Evolutionary conservation across 2,329 filamentous ascomycete genomes (phyloP), one percentile per base, ranked within the genome.

Genomic region (Colletotrichum scovillei): DNA sequence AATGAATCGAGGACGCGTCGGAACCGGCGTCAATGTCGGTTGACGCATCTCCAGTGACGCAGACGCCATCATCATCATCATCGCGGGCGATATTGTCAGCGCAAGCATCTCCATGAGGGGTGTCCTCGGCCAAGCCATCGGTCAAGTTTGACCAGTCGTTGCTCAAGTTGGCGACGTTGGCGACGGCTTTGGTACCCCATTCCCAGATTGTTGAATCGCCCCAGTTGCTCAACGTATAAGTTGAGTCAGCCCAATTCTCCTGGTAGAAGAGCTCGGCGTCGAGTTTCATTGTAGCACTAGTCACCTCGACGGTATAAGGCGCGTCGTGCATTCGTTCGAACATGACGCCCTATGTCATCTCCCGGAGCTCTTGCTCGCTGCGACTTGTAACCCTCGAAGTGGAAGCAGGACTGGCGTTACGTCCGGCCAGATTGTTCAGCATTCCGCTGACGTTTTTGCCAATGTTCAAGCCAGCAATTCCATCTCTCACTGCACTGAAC

Each of bases 361-460:
- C 83, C 76, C 81, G 80, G 78, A 86, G 80, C 79, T 86, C 84
- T 76, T 85, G 81, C 68, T 85, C 83, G 75, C 78, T 79, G 75
- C 77, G 80, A 76, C 52, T 59, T 66, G 60, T 63, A 63, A 71
- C 32, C 46, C 56, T 70, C 57, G 56, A 68, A 8, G 75, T 69
- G 74, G 75, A 53, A 73, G 74, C 55, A 72, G 74, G 32, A 72
- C 76, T 46, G 75, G 32, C 75, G 79, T 73, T 77, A 78, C 75
- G 76, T 64, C 53, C 78, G 71, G 81, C 78, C 64, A 83, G 75
- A 58, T 78, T 80, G 63, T 81, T 78, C 53, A 88, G 80, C 60
- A 87, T 77, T 19, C 83, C 84, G 66, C 85, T 87, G 60, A 87
- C 77, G 22, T 83, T 84, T 63, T 85, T 87, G n/a, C 87, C 85